phyloP scores from a whole-genome alignment of 2,329 filamentous ascomycete genomes.

The Pseudopyricularia javanii region DNA sequence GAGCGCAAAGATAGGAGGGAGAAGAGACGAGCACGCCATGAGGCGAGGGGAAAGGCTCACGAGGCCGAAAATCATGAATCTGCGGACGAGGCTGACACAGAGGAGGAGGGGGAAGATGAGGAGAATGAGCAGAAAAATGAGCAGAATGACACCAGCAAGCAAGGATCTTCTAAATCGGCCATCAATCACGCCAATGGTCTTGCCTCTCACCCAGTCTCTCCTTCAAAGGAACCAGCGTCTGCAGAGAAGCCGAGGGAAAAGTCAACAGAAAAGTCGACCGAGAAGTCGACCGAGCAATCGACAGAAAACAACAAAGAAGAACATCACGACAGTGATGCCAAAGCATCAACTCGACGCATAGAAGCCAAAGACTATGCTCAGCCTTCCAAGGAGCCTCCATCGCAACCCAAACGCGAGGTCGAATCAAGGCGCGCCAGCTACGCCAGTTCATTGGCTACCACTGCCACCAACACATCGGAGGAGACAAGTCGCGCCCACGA shows the following conservation, averaged over 20 bases:
- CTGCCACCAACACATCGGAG: slow-evolving; percentile 14
- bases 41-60: slow-evolving; percentile 3
- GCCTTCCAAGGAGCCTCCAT: not conserved
- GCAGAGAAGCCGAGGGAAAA: not conserved
- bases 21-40: not conserved
- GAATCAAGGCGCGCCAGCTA: not conserved
- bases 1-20: slow-evolving; percentile 34
- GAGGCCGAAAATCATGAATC: not conserved
- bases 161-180: not conserved
- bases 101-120: not conserved
- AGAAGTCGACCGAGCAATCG: not conserved
- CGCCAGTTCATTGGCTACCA: slow-evolving; percentile 8
- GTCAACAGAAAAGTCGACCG: not conserved
- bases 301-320: not conserved
- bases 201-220: no score
- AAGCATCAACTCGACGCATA: not conserved
- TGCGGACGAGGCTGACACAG: not conserved
- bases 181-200: not conserved
- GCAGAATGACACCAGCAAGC: not conserved
- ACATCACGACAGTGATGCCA: not conserved
- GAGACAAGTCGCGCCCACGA: slow-evolving; percentile 22
- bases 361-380: not conserved
- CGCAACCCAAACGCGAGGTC: slow-evolving; percentile 3
- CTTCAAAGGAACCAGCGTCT: no score
- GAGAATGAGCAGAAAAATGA: not conserved